Percentiles rank a stretch among this genome's conserved stretches.
Conservation (phyloP, 139 green algal species). For the Chlamydomonas sp. region DNA sequence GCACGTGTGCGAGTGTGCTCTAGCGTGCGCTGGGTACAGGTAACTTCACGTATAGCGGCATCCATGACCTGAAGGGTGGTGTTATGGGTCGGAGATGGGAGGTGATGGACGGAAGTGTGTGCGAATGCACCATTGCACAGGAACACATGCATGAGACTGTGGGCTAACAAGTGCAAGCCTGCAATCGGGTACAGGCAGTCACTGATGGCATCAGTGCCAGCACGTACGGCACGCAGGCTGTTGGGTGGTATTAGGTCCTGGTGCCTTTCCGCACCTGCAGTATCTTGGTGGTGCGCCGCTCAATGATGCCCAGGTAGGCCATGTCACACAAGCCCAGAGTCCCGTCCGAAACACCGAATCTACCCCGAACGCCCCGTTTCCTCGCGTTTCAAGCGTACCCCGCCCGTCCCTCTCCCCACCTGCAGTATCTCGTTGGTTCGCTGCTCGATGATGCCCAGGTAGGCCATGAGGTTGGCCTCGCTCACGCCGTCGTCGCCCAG, state of each 20-base stretch:
- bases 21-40: too few species aligned
- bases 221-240: too few species aligned
- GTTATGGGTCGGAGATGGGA: too few species aligned
- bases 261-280: conserved; percentile 59
- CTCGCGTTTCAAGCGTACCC: not conserved
- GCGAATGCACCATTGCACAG: too few species aligned
- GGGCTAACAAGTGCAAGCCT: not conserved
- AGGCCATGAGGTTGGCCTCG: conserved; percentile 84
- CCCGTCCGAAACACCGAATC: not conserved
- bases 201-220: too few species aligned
- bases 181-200: too few species aligned
- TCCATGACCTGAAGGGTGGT: too few species aligned
- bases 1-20: too few species aligned
- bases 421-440: conserved; percentile 87
- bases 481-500: conserved; percentile 76
- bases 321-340: conserved; percentile 38
- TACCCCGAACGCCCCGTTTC: too few species aligned
- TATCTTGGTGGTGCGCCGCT: conserved; percentile 90
- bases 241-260: not conserved
- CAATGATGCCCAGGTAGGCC: conserved; percentile 89
- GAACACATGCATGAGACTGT: too few species aligned
- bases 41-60: too few species aligned
- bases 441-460: conserved; percentile 94
- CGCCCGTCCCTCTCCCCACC: conserved; percentile 17
- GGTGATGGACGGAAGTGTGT: too few species aligned